Conservation (phyloP, 805 yeast species). For the Starmerella lactis-condensi region DNA sequence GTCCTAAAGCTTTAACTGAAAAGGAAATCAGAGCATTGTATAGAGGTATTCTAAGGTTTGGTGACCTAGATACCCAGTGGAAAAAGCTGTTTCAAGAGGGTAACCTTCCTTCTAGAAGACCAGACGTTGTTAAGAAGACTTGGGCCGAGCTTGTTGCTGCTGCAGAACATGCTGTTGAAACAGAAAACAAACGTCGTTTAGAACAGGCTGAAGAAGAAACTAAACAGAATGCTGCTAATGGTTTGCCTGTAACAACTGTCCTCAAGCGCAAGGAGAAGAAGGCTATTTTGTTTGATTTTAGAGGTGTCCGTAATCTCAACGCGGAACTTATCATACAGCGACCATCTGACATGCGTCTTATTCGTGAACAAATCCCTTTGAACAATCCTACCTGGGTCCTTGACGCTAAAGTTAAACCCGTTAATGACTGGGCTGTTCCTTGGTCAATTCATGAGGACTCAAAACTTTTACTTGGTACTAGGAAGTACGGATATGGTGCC, state of each 20-base stretch:
- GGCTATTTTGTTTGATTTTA: constrained; percentile 75
- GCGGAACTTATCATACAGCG: constrained; percentile 74
- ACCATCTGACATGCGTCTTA: constrained; percentile 61
- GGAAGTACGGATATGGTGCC: constrained; percentile 87
- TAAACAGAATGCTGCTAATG: constrained; percentile 13
- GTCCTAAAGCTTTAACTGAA: constrained; percentile 44
- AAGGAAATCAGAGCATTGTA: constrained; percentile 74
- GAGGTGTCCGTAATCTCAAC: constrained; percentile 71
- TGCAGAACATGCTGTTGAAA: constrained; percentile 42
- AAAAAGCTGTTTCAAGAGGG: constrained; percentile 82
- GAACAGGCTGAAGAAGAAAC: constrained; percentile 15
- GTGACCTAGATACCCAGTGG: constrained; percentile 57
- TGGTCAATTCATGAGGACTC: constrained; percentile 79
- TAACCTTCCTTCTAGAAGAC: constrained; percentile 64
- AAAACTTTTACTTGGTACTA: constrained; percentile 67
- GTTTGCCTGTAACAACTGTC: constrained; percentile 18
- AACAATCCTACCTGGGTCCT: constrained; percentile 45
- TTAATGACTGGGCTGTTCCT: constrained; percentile 74
- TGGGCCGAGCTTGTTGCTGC: constrained; percentile 51
- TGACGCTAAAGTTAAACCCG: constrained; percentile 50
- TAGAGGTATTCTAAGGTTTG: constrained; percentile 61
- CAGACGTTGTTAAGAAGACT: constrained; percentile 55
- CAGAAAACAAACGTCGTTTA: constrained; percentile 46
- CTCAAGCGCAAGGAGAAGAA: constrained; percentile 67
- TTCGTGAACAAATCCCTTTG: constrained; percentile 36